Percentiles rank a stretch among this genome's conserved stretches.
Evolutionary conservation across 768 basidiomycete species (phyloP).

Genomic region (Agaricus blazei): DNA sequence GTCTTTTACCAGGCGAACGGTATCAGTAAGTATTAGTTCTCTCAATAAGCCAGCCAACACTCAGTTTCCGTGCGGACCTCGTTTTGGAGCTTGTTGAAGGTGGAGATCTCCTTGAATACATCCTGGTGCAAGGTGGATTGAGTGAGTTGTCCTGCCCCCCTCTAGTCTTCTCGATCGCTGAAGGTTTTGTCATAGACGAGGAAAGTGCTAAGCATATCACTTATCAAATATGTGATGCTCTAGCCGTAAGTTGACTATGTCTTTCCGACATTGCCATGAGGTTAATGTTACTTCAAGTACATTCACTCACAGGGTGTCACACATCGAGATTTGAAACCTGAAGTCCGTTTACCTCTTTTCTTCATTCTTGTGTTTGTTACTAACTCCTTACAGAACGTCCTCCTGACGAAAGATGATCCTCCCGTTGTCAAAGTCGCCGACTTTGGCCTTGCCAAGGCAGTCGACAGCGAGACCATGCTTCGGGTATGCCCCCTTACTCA

Average conservation of each 20-base stretch:
- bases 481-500: conserved; percentile 40
- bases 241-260: conserved; percentile 43
- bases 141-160: conserved; percentile 34
- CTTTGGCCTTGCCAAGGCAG: conserved; percentile 94
- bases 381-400: conserved; percentile 56
- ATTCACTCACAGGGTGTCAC: conserved; percentile 74
- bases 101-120: conserved; percentile 83
- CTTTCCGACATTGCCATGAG: background rate
- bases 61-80: conserved; percentile 42
- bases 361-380: background rate
- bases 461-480: conserved; percentile 73
- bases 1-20: conserved; percentile 60
- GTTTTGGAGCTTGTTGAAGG: conserved; percentile 85
- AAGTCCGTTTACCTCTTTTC: conserved; percentile 34
- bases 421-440: conserved; percentile 88
- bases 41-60: conserved; percentile 16
- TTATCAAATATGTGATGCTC: conserved; percentile 77
- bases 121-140: conserved; percentile 55
- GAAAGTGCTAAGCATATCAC: conserved; percentile 62
- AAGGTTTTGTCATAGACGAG: conserved; percentile 35
- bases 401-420: conserved; percentile 67
- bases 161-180: background rate
- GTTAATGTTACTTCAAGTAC: conserved; percentile 32
- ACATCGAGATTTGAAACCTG: conserved; percentile 93
- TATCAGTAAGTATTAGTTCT: conserved; percentile 43